Percentiles rank a stretch among this genome's conserved stretches.
Conservation (phyloP, 1,139 yeast species). For the Candida frijolesensis region DNA sequence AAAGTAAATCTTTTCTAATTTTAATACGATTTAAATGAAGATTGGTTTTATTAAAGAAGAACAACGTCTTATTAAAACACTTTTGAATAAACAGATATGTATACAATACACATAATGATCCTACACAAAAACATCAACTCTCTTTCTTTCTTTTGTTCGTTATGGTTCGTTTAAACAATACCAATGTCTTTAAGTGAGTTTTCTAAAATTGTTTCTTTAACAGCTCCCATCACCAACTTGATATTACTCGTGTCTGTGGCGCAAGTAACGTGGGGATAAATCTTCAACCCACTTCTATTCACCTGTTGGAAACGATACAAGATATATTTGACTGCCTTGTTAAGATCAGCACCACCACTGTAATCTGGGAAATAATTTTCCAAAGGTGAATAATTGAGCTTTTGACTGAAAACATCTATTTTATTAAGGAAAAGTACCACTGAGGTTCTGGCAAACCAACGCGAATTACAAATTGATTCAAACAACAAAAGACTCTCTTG, state of each 20-base stretch:
- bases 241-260: constrained; percentile 94
- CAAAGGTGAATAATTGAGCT: constrained; percentile 77
- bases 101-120: not conserved
- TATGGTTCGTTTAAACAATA: constrained; percentile 44
- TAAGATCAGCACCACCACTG: constrained; percentile 83
- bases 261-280: constrained; percentile 90
- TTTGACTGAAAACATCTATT: constrained; percentile 87
- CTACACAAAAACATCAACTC: not conserved
- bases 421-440: constrained; percentile 85
- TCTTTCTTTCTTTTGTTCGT: not conserved
- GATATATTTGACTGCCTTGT: constrained; percentile 92
- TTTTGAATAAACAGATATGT: too few relatives aligned
- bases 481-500: constrained; percentile 85
- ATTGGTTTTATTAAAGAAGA: too few relatives aligned
- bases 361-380: constrained; percentile 88
- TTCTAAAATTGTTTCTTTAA: constrained; percentile 84
- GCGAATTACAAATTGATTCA: constrained; percentile 89
- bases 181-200: constrained; percentile 87
- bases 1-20: too few relatives aligned
- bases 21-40: too few relatives aligned
- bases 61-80: too few relatives aligned
- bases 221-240: constrained; percentile 86
- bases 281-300: constrained; percentile 77
- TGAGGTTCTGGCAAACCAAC: constrained; percentile 90
- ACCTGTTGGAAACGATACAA: constrained; percentile 88